A percentile compares a stretch with the other conserved stretches of the same genome.
phyloP scores from a whole-genome alignment of 495 filamentous ascomycete species.

The Aspergillus sparsus region DNA sequence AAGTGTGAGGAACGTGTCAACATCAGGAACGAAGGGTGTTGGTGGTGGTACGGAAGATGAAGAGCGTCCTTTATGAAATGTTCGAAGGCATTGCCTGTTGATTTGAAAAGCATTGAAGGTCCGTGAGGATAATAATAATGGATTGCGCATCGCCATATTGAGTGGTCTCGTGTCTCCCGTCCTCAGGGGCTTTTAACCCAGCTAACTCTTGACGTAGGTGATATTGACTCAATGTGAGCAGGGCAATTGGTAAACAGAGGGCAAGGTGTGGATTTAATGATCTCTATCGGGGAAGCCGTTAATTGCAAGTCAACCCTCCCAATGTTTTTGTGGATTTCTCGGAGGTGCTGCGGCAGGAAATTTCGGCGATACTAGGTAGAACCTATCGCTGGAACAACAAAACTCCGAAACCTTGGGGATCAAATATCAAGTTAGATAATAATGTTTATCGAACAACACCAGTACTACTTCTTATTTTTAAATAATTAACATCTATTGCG shows the following conservation, averaged over 20 bases:
- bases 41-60: conserved; percentile 59
- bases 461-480: neutral
- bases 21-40: conserved; percentile 84
- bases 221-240: too few relatives aligned
- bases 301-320: neutral
- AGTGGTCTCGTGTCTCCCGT: too few relatives aligned
- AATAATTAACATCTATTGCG: neutral
- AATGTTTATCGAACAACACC: too few relatives aligned
- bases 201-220: too few relatives aligned
- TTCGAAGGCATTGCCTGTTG: conserved; percentile 37
- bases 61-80: conserved; percentile 31
- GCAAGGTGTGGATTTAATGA: neutral
- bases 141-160: conserved; percentile 40
- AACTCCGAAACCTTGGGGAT: conserved; percentile 30
- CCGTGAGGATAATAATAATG: conserved; percentile 36
- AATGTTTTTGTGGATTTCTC: neutral
- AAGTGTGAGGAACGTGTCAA: conserved; percentile 84
- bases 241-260: neutral
- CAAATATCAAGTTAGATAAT: too few relatives aligned
- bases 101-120: conserved; percentile 30
- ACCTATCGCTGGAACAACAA: conserved; percentile 35
- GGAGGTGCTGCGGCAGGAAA: conserved; percentile 31
- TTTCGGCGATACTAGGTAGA: conserved; percentile 28
- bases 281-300: neutral
- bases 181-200: too few relatives aligned